Percentiles rank a stretch among this genome's conserved stretches.
phyloP scores from a whole-genome alignment of 148 eudicot species.

The Chenopodium suecicum region DNA sequence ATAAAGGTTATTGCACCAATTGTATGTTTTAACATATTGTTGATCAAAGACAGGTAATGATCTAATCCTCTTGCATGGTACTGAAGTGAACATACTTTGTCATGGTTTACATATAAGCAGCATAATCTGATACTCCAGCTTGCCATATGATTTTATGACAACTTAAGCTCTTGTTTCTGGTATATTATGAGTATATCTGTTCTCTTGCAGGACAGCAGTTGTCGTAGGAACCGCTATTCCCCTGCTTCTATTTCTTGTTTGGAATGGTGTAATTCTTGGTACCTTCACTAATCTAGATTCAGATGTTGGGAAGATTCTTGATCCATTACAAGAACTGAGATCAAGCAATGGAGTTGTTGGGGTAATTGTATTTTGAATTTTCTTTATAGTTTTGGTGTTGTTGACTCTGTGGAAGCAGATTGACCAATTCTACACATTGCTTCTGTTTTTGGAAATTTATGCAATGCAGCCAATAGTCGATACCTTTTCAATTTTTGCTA shows the following conservation, averaged over 20 bases:
- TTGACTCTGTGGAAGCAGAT: background rate
- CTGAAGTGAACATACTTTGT: background rate
- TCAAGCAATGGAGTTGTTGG: conserved; percentile 75
- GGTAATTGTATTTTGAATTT: conserved; percentile 37
- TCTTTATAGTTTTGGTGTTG: background rate
- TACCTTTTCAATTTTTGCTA: conserved; percentile 80
- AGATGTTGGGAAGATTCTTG: conserved; percentile 48
- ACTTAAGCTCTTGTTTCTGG: background rate
- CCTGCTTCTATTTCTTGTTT: conserved; percentile 68
- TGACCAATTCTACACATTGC: background rate
- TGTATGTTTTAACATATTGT: background rate
- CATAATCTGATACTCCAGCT: background rate
- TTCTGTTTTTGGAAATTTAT: conserved; percentile 13
- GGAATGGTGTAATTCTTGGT: conserved; percentile 96
- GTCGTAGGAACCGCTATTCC: conserved; percentile 84
- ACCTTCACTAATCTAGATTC: conserved; percentile 44
- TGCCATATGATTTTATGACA: background rate
- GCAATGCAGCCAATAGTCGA: conserved; percentile 82
- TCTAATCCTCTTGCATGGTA: background rate
- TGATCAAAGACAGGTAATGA: background rate
- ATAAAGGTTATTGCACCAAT: background rate
- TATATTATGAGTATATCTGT: background rate
- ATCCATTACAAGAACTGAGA: conserved; percentile 72
- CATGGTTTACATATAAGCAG: background rate
- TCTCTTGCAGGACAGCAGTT: conserved; percentile 65